These are phyloP conservation scores for Delitschia confertaspora DNA, from an alignment of 495 filamentous ascomycete genomes.

Conservation along the genomic window DNA sequence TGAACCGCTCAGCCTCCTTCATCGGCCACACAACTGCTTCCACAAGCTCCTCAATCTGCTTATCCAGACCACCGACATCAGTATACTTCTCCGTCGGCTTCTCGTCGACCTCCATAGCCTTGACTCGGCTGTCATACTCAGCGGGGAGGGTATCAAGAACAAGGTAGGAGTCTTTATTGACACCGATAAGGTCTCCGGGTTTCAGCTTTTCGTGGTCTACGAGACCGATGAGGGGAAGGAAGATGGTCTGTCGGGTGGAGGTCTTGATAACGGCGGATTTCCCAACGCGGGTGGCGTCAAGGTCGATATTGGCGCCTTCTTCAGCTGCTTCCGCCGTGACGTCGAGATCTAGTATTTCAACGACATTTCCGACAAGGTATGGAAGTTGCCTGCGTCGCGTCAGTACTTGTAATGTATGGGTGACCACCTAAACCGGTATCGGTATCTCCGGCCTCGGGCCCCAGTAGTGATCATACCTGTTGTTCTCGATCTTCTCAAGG, in stretches of 20 bases:
- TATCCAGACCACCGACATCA: conserved; percentile 94
- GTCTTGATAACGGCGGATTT: conserved; percentile 99
- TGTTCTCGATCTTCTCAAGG: conserved; percentile 96
- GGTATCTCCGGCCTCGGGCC: neutral
- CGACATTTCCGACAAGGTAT: conserved; percentile 96
- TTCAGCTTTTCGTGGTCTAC: conserved; percentile 90
- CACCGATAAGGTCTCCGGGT: conserved; percentile 92
- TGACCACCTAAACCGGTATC: conserved; percentile 11
- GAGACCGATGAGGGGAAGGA: conserved; percentile 93
- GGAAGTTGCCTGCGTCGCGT: conserved; percentile 70
- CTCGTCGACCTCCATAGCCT: conserved; percentile 99
- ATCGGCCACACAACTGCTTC: conserved; percentile 99
- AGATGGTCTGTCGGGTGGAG: conserved; percentile 98
- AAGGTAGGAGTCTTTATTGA: conserved; percentile 99
- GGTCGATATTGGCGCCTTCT: conserved; percentile 96
- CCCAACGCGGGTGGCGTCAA: conserved; percentile 92
- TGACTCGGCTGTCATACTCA: conserved; percentile 98
- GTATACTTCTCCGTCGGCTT: conserved; percentile 99
- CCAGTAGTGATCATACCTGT: conserved; percentile 54
- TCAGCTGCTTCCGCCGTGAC: conserved; percentile 92
- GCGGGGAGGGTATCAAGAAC: conserved; percentile 94
- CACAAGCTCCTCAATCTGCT: conserved; percentile 99
- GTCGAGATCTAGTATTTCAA: conserved; percentile 92
- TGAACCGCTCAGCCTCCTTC: conserved; percentile 98
- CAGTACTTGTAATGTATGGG: conserved; percentile 12